Evolutionary conservation across 2,329 filamentous ascomycete genomes (phyloP).

Genomic region (Diaporthe vexans): DNA sequence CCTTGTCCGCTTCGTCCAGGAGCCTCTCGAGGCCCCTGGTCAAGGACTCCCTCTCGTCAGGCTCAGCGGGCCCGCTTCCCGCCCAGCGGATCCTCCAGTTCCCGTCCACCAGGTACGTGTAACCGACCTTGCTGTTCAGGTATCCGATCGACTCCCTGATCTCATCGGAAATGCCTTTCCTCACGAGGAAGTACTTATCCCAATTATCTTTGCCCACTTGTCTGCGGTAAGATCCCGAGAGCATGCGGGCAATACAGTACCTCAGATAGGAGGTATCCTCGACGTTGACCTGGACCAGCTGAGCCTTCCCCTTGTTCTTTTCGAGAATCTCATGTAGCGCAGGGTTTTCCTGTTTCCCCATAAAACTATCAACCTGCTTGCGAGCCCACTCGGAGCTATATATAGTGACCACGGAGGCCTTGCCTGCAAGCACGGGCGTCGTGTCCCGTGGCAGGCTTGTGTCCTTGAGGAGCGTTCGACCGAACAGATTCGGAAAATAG

Average conservation of each 20-base stretch:
- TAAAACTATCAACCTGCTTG: constrained; percentile 81
- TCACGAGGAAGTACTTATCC: constrained; percentile 73
- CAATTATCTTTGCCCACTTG: constrained; percentile 66
- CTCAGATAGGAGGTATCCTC: constrained; percentile 81
- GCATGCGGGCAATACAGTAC: constrained; percentile 69
- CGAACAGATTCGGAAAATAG: constrained; percentile 94
- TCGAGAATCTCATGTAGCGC: constrained; percentile 75
- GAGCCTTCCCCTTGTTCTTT: constrained; percentile 67
- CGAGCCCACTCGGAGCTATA: constrained; percentile 91
- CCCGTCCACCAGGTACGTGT: constrained; percentile 90
- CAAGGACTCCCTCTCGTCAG: constrained; percentile 76
- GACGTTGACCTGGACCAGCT: constrained; percentile 88
- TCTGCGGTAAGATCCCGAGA: constrained; percentile 66
- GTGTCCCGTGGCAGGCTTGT: constrained; percentile 72
- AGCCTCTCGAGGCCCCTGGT: constrained; percentile 75
- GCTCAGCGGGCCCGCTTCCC: constrained; percentile 79
- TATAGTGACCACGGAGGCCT: constrained; percentile 82
- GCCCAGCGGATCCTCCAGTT: constrained; percentile 95
- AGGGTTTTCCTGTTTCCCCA: constrained; percentile 75
- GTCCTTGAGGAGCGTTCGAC: constrained; percentile 78
- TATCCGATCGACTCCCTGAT: constrained; percentile 76
- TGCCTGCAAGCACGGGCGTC: constrained; percentile 79
- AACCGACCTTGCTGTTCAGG: constrained; percentile 92
- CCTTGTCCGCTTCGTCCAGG: constrained; percentile 68
- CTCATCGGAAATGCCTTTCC: constrained; percentile 69